phyloP scores from a whole-genome alignment of 768 basidiomycete species.

The Termitomyces sp. region DNA sequence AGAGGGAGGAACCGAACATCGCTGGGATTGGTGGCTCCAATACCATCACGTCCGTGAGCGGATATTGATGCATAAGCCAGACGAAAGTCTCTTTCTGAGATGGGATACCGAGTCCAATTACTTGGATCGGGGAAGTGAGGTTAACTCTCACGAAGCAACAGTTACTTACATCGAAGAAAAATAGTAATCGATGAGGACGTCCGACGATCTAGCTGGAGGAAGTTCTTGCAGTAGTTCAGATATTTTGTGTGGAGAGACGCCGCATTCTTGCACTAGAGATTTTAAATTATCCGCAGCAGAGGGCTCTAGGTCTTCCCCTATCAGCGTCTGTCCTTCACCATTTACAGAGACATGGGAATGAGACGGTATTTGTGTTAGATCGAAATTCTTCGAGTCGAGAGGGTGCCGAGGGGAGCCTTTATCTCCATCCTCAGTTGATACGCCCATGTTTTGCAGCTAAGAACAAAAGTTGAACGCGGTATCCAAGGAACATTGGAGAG shows the following conservation, averaged over 20 bases:
- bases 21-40: constrained; percentile 58
- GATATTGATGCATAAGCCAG: constrained; percentile 60
- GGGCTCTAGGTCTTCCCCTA: constrained; percentile 40
- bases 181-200: constrained; percentile 79
- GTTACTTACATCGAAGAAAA: constrained; percentile 56
- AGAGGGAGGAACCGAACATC: constrained; percentile 84
- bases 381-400: constrained; percentile 11
- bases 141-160: constrained; percentile 9
- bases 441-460: constrained; percentile 24
- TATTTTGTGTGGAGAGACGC: constrained; percentile 86
- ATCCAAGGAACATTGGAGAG: neutral
- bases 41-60: constrained; percentile 53
- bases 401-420: constrained; percentile 5
- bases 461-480: neutral
- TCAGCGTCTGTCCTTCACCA: constrained; percentile 16
- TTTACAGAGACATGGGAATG: neutral
- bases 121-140: constrained; percentile 28
- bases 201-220: constrained; percentile 69
- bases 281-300: constrained; percentile 79
- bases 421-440: constrained; percentile 7
- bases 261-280: constrained; percentile 86
- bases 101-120: constrained; percentile 92
- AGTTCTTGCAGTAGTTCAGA: constrained; percentile 86
- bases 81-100: constrained; percentile 82
- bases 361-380: constrained; percentile 4